Conservation (phyloP, 495 filamentous ascomycete species). For the Neurospora sp. region DNA sequence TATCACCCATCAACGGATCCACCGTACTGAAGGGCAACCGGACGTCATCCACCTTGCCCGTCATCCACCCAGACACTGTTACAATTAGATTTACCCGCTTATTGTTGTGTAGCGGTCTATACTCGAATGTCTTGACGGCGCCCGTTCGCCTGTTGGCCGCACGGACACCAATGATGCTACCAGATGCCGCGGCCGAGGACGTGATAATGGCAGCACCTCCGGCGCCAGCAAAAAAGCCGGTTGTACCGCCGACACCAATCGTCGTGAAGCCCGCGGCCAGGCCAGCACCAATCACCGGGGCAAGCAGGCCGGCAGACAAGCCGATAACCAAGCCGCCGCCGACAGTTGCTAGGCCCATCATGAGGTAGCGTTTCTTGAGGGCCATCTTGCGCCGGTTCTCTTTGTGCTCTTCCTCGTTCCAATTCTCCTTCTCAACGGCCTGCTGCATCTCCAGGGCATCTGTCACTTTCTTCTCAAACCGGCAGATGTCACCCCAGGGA, state of each 20-base stretch:
- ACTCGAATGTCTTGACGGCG: constrained; percentile 92
- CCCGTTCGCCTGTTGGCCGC: constrained; percentile 82
- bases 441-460: constrained; percentile 98
- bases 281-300: constrained; percentile 90
- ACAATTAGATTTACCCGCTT: constrained; percentile 95
- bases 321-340: constrained; percentile 94
- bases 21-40: constrained; percentile 91
- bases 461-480: constrained; percentile 95
- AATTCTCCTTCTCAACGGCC: constrained; percentile 82
- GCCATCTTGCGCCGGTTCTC: constrained; percentile 73
- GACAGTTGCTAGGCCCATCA: constrained; percentile 96
- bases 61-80: constrained; percentile 97
- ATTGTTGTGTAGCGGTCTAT: constrained; percentile 92
- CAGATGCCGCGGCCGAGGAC: constrained; percentile 75
- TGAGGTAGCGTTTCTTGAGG: constrained; percentile 70
- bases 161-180: constrained; percentile 71
- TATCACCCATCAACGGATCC: constrained; percentile 94
- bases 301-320: constrained; percentile 81
- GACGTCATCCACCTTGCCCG: constrained; percentile 92
- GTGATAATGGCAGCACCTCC: constrained; percentile 93
- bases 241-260: constrained; percentile 84
- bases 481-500: constrained; percentile 85
- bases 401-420: constrained; percentile 95
- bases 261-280: constrained; percentile 92
- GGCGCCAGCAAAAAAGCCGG: constrained; percentile 79